Evolutionary conservation across 2,329 filamentous ascomycete species (phyloP), one percentile per base, ranked within the genome.

Genomic region (Exophiala aquamarina): DNA sequence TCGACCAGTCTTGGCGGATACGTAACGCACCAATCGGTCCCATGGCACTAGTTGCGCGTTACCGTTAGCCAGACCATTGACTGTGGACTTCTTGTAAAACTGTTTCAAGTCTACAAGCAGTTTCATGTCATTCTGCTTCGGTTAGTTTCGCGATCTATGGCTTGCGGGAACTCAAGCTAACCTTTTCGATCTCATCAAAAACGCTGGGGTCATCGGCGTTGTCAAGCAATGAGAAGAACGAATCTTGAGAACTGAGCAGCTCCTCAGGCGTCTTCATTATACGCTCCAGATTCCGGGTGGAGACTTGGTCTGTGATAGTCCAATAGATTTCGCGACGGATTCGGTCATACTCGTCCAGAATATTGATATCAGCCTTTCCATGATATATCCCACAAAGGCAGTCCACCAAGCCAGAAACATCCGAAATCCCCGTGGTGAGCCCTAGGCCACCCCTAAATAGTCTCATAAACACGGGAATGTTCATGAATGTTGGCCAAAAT

Each of bases 401-500:
- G 55, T 85, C 80, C 47, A 73, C 79, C 6, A 85, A 69, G 0
- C 78, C 78, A 8, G 78, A 80, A 2, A 81, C 74, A 55, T 84
- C 82, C 41, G 84, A 78, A 0, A 81, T 81, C 3, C 80, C 80
- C 0, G 79, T 82, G 40, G 84, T 75, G 1, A 81, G 81, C 1
- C 81, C 81, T 10, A 83, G 67, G 0, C 81, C 81, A 37, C 81
- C 81, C 64, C 37, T 46, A 34, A 18, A n/a, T 14, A 6, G 6
- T 8, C 17, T 34, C 32, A 34, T 18, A 14, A 18, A 34, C 8
- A 14, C 8, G 32, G 17, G 32, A 34, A 34, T 6, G 5, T 5
- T 34, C 8, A 34, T 14, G 6, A 18, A 14, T 14, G 32, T 14
- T 34, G 32, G n/a, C 17, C 6, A 34, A 6, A 18, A 34, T n/a